phyloP scores from a whole-genome alignment of 1,284 basidiomycete species.

The Leccinum idahoense region DNA sequence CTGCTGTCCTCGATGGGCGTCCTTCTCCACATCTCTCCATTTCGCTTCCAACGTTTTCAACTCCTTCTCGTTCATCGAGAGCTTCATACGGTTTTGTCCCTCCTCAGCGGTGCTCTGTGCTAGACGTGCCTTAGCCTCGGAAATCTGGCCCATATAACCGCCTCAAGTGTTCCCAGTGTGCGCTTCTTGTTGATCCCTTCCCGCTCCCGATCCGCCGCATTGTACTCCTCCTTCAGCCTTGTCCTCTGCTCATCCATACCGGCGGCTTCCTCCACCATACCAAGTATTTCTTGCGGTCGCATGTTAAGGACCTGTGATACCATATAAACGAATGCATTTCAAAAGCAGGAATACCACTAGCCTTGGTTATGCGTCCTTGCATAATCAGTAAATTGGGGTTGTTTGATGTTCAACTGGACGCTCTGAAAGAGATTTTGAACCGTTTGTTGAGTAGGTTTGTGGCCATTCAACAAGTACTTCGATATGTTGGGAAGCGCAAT shows the following conservation, averaged over 20 bases:
- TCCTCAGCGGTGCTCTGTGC: slow-evolving; percentile 81
- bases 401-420: slow-evolving; percentile 94
- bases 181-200: slow-evolving; percentile 66
- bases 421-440: slow-evolving; percentile 95
- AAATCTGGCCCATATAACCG: slow-evolving; percentile 95
- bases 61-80: slow-evolving; percentile 79
- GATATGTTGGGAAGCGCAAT: slow-evolving; percentile 90
- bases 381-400: slow-evolving; percentile 99
- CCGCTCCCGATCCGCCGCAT: slow-evolving; percentile 47
- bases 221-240: slow-evolving; percentile 43
- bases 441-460: slow-evolving; percentile 85
- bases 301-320: slow-evolving; percentile 79
- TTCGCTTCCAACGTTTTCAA: slow-evolving; percentile 72
- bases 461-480: slow-evolving; percentile 96
- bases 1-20: slow-evolving; percentile 72
- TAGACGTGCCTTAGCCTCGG: slow-evolving; percentile 76
- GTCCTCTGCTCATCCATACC: slow-evolving; percentile 66
- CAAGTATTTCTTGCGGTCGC: slow-evolving; percentile 96
- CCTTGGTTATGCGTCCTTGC: slow-evolving; percentile 96
- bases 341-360: slow-evolving; percentile 20
- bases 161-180: slow-evolving; percentile 59
- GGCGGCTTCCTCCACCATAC: slow-evolving; percentile 98
- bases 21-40: slow-evolving; percentile 83
- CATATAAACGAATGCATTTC: background rate
- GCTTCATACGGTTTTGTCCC: slow-evolving; percentile 78